Base-by-base conservation (phyloP, 768 basidiomycete species). In the Lactarius vividus region DNA sequence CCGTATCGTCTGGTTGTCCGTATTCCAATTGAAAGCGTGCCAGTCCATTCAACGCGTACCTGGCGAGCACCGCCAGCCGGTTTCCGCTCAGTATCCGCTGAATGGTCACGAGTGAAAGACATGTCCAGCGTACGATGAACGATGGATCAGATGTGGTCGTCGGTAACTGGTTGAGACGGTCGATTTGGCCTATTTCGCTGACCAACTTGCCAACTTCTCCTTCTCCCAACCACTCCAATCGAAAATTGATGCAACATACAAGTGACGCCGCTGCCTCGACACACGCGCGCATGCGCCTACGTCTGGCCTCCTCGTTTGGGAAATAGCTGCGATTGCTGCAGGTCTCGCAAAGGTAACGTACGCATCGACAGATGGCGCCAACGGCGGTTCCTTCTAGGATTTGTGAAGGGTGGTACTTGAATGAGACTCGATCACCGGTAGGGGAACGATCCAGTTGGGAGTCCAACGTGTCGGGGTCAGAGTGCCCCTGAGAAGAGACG, bases 81-180 rank as follows among this genome's bases (percentile, higher is more conserved):
- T 15, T 11, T 6, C 16, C 5, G 16, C 11, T 8, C 20, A 69
- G 42, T 18, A 60, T 20, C 26, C 23, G 39, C 33, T 46, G 68
- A 44, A 56, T 63, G 28, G 42, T 54, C 61, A 69, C 20, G 28
- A 69, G 28, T 4, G 68, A 54, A 58, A 69, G 59, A 33, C 57
- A 69, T 13, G 58, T 69, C 68, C 68, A 69, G 46, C 58, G 64
- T 16, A 18, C 29, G n/a, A 37, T 29, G 11, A 59, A 56, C 49
- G 16, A 40, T 40, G 40, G 40, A 40, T 40, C 40, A 8, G 40
- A 40, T 40, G 40, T 40, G 5, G 15, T 40, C 6, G 40, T 40
- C 40, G 40, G 40, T 40, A 29, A 31, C 15, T 44, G 28, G 6
- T 28, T 11, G 9, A 58, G 23, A 44, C 37, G 23, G 40, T 68